Evolutionary conservation across 2,329 filamentous ascomycete genomes (phyloP).

Genomic region (Fusarium humuli): DNA sequence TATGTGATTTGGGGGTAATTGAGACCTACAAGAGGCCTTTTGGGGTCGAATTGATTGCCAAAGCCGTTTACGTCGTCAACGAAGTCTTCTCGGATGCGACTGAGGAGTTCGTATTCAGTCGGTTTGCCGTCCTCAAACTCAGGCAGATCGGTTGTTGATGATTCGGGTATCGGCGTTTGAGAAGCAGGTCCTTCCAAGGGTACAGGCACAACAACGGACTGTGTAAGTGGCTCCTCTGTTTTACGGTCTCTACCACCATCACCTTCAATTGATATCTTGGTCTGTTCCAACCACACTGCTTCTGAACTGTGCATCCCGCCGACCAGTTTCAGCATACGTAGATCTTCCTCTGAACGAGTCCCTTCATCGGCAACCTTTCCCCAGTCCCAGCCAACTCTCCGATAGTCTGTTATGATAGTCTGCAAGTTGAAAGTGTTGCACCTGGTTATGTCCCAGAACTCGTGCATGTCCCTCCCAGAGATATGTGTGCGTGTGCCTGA

Average conservation of each 20-base stretch:
- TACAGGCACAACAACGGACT: too few relatives aligned
- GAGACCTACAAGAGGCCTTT: constrained; percentile 10
- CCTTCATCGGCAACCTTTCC: background rate
- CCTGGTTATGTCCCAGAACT: background rate
- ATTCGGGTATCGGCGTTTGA: background rate
- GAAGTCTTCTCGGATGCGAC: background rate
- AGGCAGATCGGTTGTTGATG: background rate
- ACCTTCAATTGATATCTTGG: too few relatives aligned
- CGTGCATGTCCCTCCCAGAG: background rate
- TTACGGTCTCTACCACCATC: too few relatives aligned
- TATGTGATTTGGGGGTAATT: background rate
- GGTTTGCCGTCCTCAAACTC: too few relatives aligned
- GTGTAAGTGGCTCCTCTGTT: too few relatives aligned
- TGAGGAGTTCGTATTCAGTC: too few relatives aligned
- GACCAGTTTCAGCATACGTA: background rate
- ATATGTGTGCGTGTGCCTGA: background rate
- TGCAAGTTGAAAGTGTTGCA: background rate
- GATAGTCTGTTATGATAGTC: background rate
- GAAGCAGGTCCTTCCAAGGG: background rate
- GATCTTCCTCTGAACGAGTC: background rate
- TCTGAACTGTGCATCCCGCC: background rate
- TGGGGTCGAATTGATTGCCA: background rate
- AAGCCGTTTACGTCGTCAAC: background rate
- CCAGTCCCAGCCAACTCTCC: background rate
- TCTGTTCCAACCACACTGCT: too few relatives aligned